A percentile compares a stretch with the other conserved stretches of the same genome.
These are phyloP conservation scores for Eremothecium gossypii DNA, from an alignment of 1,139 yeast species.

Conservation along the genomic window DNA sequence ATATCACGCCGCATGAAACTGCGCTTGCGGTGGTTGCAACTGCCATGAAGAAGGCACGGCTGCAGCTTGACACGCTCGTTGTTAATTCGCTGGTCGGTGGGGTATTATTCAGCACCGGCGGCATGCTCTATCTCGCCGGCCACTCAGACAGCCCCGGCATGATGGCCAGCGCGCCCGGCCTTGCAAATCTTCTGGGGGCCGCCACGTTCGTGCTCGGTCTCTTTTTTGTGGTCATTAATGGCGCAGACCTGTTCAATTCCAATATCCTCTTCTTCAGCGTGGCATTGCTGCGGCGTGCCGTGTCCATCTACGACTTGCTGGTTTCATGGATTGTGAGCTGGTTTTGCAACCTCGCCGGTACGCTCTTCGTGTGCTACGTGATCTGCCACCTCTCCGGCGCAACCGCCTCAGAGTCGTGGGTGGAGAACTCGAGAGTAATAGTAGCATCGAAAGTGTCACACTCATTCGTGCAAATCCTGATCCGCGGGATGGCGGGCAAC, in stretches of 20 bases:
- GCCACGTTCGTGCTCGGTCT: constrained; percentile 57
- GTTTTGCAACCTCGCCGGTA: constrained; percentile 55
- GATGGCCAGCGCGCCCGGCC: constrained; percentile 41
- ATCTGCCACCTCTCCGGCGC: constrained; percentile 48
- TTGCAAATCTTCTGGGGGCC: constrained; percentile 46
- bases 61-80: constrained; percentile 46
- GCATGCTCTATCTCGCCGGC: constrained; percentile 54
- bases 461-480: constrained; percentile 48
- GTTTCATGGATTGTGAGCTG: constrained; percentile 67
- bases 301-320: constrained; percentile 47
- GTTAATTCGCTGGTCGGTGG: constrained; percentile 66
- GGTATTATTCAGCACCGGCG: constrained; percentile 58
- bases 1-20: constrained; percentile 67
- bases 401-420: constrained; percentile 34
- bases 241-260: constrained; percentile 66
- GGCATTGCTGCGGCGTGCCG: constrained; percentile 60
- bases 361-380: constrained; percentile 55
- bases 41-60: constrained; percentile 68
- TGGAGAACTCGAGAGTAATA: constrained; percentile 40
- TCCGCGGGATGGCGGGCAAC: constrained; percentile 66
- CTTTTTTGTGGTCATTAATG: constrained; percentile 63
- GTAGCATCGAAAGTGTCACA: constrained; percentile 39
- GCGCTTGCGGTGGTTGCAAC: constrained; percentile 79
- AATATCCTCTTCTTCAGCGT: constrained; percentile 62
- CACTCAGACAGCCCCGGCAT: constrained; percentile 44